Base-by-base conservation (phyloP, 352 stramenopile genomes). In the Globisporangium polare region DNA sequence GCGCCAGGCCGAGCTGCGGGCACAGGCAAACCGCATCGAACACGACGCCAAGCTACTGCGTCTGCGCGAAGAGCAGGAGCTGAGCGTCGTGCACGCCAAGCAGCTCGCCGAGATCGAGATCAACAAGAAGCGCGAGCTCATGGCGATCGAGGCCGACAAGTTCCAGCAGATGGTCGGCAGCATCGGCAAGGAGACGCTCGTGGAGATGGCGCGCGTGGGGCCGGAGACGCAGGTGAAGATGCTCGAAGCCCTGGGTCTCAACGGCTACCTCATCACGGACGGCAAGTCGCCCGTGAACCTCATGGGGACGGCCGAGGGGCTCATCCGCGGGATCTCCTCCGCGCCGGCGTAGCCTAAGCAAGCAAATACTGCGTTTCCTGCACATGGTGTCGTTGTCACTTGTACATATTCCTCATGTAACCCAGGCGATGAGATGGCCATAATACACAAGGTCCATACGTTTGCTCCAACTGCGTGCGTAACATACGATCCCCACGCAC, bases 231-330 rank as follows among this genome's bases (percentile, higher is more conserved):
- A 93, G 58, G 83, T 88, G 18, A 87, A 89, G 68, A 83, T 93
- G 78, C 71, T 93, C 39, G 72, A 86, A 47, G 78, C 81, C 31
- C 67, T 93, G 18, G 83, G 83, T 1, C 75, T 93, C n/a, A 80
- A 83, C n/a, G 82, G 83, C 42, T 91, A 91, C 66, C 71, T 93
- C 54, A 90, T 93, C 67, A 93, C 83, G 31, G 83, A 93, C 63
- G 83, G 83, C 61, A 93, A 91, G 71, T 89, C 76, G 20, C 83
- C 83, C 22, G 78, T 93, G 53, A 91, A 93, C 61, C 67, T 91
- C 53, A 59, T 93, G 52, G 81, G 76, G 62, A 90, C 83, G 4
- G 84, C 82, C 13, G 80, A 90, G 53, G 78, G 79, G 12, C 77
- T 90, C 66, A 90, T 90, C 58, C 83, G 77, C 57, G 80, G 80